Evolutionary conservation across 2,329 filamentous ascomycete genomes (phyloP).

Genomic region (Aschersonia sp.): DNA sequence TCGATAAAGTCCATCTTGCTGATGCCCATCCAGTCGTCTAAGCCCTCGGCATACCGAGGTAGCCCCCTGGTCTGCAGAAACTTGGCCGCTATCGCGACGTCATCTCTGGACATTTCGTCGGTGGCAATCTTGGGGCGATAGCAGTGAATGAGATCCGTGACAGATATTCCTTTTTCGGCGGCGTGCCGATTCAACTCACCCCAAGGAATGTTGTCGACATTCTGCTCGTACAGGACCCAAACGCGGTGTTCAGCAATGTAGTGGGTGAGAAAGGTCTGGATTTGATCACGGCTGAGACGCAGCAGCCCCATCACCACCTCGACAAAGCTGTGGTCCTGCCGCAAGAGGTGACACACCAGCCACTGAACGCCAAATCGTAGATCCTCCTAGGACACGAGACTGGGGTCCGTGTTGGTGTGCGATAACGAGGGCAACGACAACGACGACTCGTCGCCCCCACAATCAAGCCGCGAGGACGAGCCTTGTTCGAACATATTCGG

Average conservation of each 20-base stretch:
- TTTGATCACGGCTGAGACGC: conserved; percentile 8
- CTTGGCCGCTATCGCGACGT: conserved; percentile 5
- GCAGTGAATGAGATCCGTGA: conserved; percentile 5
- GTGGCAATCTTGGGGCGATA: conserved; percentile 11
- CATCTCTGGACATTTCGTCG: conserved; percentile 7
- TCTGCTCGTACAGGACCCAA: conserved; percentile 9
- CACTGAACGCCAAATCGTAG: conserved; percentile 11
- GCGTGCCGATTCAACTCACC: conserved; percentile 4
- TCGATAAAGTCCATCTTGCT: conserved; percentile 9
- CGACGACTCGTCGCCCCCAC: too few relatives aligned
- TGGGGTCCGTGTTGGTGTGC: neutral
- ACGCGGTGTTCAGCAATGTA: conserved; percentile 9
- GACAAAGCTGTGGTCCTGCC: conserved; percentile 8
- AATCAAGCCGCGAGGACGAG: neutral
- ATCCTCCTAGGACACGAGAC: conserved; percentile 9
- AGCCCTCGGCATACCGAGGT: neutral
- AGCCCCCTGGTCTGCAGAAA: conserved; percentile 8
- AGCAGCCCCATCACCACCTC: conserved; percentile 7
- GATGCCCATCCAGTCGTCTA: conserved; percentile 7
- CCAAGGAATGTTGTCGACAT: conserved; percentile 5
- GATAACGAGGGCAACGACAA: neutral
- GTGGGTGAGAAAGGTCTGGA: conserved; percentile 9
- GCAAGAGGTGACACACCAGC: conserved; percentile 11
- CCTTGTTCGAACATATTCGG: neutral
- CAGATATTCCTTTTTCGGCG: conserved; percentile 1